A percentile compares a stretch with the other conserved stretches of the same genome.
phyloP scores from a whole-genome alignment of 176 grass and related monocot species.

The Musa beccarii region DNA sequence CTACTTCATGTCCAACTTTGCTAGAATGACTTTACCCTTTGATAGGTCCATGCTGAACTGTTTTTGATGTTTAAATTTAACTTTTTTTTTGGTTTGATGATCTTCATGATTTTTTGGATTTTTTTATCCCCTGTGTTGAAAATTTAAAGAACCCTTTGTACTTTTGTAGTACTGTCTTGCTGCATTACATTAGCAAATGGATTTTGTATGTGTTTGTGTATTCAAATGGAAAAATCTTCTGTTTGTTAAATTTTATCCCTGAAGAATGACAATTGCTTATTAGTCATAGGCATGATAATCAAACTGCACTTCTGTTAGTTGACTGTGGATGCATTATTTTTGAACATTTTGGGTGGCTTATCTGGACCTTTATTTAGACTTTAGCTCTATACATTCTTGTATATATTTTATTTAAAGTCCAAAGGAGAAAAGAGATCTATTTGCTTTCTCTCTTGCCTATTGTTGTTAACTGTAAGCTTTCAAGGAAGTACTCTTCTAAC shows the following conservation, averaged over 20 bases:
- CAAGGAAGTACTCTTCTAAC: neutral
- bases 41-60: neutral
- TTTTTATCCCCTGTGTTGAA: neutral
- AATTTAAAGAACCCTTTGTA: too few relatives aligned
- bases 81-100: too few relatives aligned
- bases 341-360: neutral
- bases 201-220: too few relatives aligned
- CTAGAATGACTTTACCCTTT: neutral
- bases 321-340: neutral
- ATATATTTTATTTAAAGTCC: neutral
- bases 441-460: neutral
- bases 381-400: neutral
- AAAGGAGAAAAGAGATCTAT: neutral
- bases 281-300: neutral
- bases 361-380: neutral
- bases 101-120: neutral
- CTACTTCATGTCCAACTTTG: neutral
- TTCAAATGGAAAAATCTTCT: neutral
- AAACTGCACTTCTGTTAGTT: neutral
- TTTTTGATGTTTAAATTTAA: too few relatives aligned
- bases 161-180: neutral
- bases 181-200: neutral
- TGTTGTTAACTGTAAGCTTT: slow-evolving; percentile 3
- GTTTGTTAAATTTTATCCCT: neutral
- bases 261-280: neutral